Conservation (phyloP, 192 early-diverging fungal genomes). For the Backusella parvicylindrica region DNA sequence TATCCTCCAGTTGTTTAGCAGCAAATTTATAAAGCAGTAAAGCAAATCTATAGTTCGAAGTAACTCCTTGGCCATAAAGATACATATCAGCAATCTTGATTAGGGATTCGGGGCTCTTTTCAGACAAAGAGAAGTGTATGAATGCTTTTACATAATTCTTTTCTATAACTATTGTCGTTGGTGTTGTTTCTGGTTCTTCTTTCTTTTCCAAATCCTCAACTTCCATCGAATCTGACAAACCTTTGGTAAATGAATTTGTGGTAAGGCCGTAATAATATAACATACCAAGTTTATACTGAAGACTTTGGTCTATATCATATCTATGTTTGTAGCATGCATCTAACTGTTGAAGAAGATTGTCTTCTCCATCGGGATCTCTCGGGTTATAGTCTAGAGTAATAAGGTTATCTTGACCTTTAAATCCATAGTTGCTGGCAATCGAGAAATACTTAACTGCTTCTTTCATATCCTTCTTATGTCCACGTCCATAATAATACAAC, state of each 20-base stretch:
- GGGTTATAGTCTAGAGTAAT: background rate
- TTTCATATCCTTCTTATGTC: background rate
- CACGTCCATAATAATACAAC: background rate
- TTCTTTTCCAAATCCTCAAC: too few relatives aligned
- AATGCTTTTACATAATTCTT: constrained; percentile 13
- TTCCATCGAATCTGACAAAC: too few relatives aligned
- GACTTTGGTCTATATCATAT: too few relatives aligned
- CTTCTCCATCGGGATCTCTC: background rate
- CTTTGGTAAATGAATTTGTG: background rate
- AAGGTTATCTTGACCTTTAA: background rate
- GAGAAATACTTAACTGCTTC: background rate
- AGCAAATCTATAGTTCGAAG: background rate
- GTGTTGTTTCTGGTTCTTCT: too few relatives aligned
- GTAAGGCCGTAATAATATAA: background rate
- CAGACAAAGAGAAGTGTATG: background rate
- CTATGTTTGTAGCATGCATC: background rate
- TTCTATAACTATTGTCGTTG: background rate
- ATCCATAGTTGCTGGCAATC: background rate
- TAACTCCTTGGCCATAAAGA: background rate
- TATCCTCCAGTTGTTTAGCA: background rate
- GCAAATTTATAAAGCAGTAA: background rate
- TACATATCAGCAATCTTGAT: background rate
- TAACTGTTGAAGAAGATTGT: background rate
- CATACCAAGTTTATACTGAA: background rate
- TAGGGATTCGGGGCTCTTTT: background rate